Percentiles rank a stretch among this genome's conserved stretches.
Conservation (phyloP, 164 flowering plant genomes). For the Macadamia tetraphylla region DNA sequence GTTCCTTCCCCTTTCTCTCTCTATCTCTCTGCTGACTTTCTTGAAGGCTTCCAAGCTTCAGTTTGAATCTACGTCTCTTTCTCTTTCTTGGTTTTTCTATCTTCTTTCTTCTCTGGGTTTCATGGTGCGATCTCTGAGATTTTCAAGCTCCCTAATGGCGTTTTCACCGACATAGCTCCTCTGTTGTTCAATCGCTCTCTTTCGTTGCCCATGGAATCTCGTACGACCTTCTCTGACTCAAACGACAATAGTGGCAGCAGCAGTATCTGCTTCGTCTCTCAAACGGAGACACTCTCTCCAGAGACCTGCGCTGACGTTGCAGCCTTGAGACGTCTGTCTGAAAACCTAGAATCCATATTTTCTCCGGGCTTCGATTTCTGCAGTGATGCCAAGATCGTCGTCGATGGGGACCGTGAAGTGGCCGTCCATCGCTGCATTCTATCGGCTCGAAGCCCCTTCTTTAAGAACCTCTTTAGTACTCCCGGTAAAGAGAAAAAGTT, state of each 20-base stretch:
- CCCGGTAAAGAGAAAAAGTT: constrained; percentile 28
- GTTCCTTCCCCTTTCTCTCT: no score
- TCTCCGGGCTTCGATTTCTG: constrained; percentile 35
- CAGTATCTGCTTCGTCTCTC: constrained; percentile 28
- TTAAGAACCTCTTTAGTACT: constrained; percentile 36
- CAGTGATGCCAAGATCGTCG: constrained; percentile 50
- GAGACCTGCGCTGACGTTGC: constrained; percentile 24
- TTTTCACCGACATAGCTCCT: not conserved
- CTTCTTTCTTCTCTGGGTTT: not conserved
- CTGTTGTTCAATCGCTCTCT: not conserved
- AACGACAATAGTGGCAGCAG: constrained; percentile 50
- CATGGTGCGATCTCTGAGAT: not conserved
- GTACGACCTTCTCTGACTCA: constrained; percentile 49
- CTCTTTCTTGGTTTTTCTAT: not conserved
- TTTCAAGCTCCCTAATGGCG: not conserved
- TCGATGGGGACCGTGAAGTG: constrained; percentile 35
- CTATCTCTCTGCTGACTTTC: no score
- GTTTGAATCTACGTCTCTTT: not conserved
- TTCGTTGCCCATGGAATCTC: constrained; percentile 18
- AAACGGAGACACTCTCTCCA: constrained; percentile 21
- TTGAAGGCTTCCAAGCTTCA: no score
- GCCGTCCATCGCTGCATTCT: constrained; percentile 74
- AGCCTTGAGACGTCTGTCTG: constrained; percentile 47
- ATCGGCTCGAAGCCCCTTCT: constrained; percentile 53
- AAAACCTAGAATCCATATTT: constrained; percentile 41